Percentiles rank a stretch among this genome's conserved stretches.
These are phyloP conservation scores for Eimeria praecox DNA, from an alignment of 169 alveolate species.

Conservation along the genomic window DNA sequence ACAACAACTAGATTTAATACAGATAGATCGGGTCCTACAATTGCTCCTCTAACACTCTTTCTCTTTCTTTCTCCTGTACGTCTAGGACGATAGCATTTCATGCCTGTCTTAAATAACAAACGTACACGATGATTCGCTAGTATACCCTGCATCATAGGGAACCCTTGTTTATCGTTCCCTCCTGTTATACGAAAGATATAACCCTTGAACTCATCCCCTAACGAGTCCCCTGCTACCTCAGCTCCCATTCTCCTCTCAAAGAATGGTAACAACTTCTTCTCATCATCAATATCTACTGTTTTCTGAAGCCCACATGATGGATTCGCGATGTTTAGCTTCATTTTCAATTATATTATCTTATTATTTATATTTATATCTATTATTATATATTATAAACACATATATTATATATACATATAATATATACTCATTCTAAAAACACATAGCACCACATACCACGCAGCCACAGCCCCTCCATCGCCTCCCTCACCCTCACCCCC, in stretches of 20 bases:
- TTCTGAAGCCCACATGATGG: constrained; percentile 93
- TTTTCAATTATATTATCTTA: neutral
- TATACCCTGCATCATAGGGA: constrained; percentile 99
- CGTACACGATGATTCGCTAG: constrained; percentile 93
- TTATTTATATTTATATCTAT: no score
- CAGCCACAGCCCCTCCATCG: no score
- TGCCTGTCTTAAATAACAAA: constrained; percentile 89
- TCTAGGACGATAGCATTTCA: constrained; percentile 98
- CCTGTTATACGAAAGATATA: constrained; percentile 96
- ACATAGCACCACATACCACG: no score
- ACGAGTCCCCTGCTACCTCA: constrained; percentile 98
- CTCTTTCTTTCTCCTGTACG: constrained; percentile 99
- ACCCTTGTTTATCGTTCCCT: constrained; percentile 99
- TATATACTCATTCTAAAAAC: no score
- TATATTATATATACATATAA: no score
- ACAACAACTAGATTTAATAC: constrained; percentile 97
- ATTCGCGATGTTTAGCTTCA: constrained; percentile 84
- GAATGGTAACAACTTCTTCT: constrained; percentile 97
- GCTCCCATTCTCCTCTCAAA: constrained; percentile 99
- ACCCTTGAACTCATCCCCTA: constrained; percentile 99
- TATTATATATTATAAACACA: no score
- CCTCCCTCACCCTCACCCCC: no score
- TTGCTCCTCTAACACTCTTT: constrained; percentile 99
- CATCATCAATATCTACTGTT: constrained; percentile 99
- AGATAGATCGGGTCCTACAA: constrained; percentile 99